Evolutionary conservation across 2,329 filamentous ascomycete species (phyloP).

Genomic region (Stromatinia cepivora): DNA sequence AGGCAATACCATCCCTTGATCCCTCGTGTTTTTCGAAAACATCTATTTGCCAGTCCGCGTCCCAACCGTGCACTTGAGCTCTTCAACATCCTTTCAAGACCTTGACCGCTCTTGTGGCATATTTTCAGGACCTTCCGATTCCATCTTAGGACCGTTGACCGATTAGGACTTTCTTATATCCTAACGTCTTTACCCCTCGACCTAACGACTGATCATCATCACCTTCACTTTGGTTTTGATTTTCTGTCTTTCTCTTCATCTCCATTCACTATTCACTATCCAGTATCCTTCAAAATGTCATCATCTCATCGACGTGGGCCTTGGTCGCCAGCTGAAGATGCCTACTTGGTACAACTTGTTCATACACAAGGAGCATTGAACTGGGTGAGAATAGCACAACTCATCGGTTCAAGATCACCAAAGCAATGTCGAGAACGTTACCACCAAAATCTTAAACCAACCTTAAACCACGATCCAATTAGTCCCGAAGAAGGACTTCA

Average conservation of each 20-base stretch:
- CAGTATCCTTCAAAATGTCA: constrained; percentile 32
- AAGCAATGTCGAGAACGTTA: constrained; percentile 96
- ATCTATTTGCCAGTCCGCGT: constrained; percentile 8
- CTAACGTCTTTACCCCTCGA: constrained; percentile 15
- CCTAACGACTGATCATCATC: constrained; percentile 8
- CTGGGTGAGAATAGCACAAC: constrained; percentile 83
- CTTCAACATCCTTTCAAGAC: constrained; percentile 6
- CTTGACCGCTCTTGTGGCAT: constrained; percentile 24
- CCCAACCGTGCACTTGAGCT: constrained; percentile 23
- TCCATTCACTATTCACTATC: not conserved
- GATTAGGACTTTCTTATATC: constrained; percentile 21
- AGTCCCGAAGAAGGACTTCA: constrained; percentile 65
- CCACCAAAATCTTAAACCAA: constrained; percentile 86
- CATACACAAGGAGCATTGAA: constrained; percentile 73
- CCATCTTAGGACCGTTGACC: constrained; percentile 4
- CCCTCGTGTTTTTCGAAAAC: constrained; percentile 8
- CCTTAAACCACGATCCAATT: constrained; percentile 72
- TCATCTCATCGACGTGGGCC: constrained; percentile 68
- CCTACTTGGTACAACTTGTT: constrained; percentile 68
- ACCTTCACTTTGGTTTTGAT: constrained; percentile 10
- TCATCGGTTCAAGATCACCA: constrained; percentile 75
- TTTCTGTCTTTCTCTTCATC: constrained; percentile 4
- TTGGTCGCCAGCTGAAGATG: constrained; percentile 79
- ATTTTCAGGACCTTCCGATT: constrained; percentile 10
- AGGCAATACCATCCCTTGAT: not conserved